Conservation (phyloP, 768 basidiomycete species). For the Termitomyces sp. region DNA sequence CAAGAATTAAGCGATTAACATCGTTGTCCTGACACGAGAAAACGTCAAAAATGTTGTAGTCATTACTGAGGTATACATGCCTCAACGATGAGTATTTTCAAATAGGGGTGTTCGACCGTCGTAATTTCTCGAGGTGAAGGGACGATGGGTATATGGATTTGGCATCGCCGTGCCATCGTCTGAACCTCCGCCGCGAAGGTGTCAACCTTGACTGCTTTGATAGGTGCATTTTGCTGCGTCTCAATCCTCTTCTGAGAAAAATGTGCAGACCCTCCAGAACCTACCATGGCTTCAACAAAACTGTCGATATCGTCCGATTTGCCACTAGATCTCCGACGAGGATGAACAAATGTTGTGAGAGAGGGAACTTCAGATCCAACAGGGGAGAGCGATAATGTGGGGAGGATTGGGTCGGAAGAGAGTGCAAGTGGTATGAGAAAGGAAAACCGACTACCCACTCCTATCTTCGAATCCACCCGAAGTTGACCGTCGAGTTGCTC, state of each 20-base stretch:
- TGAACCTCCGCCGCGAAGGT: constrained; percentile 14
- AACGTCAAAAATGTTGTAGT: background rate
- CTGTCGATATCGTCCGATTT: constrained; percentile 32
- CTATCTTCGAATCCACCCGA: constrained; percentile 66
- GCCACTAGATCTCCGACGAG: constrained; percentile 22
- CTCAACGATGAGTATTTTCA: constrained; percentile 64
- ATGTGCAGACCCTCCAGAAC: constrained; percentile 13
- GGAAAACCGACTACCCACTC: constrained; percentile 65
- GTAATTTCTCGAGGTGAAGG: background rate
- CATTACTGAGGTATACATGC: constrained; percentile 23
- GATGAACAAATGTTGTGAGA: constrained; percentile 16
- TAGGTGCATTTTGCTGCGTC: constrained; percentile 20
- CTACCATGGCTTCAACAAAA: constrained; percentile 44
- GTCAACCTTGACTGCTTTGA: constrained; percentile 33
- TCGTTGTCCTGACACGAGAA: constrained; percentile 51
- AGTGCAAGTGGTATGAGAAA: constrained; percentile 62
- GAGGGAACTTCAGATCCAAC: constrained; percentile 13
- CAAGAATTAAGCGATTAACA: constrained; percentile 67
- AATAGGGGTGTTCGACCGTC: constrained; percentile 8
- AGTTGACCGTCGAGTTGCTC: constrained; percentile 76
- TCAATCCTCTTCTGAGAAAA: constrained; percentile 8
- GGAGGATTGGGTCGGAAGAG: constrained; percentile 11
- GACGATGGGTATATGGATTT: background rate
- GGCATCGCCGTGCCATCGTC: constrained; percentile 7
- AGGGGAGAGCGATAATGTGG: constrained; percentile 10